These are phyloP conservation scores for Lupinus albus DNA, from an alignment of 306 rosid genomes.

Conservation along the genomic window DNA sequence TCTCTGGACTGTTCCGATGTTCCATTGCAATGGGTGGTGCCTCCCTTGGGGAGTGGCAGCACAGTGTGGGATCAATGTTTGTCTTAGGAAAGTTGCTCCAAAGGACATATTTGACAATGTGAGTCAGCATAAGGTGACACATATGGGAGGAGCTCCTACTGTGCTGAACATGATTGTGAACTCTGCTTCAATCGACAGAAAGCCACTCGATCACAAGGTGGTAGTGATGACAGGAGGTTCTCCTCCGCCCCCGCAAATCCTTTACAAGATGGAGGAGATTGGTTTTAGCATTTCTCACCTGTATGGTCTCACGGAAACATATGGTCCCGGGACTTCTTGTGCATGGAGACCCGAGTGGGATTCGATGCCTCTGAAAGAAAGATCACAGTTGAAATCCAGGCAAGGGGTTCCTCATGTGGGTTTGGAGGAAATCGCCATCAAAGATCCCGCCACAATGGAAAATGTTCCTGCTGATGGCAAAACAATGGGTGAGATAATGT, in stretches of 20 bases:
- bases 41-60: conserved; percentile 85
- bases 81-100: conserved; percentile 67
- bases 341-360: conserved; percentile 84
- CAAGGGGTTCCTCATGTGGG: conserved; percentile 76
- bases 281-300: conserved; percentile 73
- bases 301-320: conserved; percentile 84
- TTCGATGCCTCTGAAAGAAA: conserved; percentile 49
- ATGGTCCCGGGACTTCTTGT: conserved; percentile 75
- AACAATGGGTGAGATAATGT: conserved; percentile 80
- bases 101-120: conserved; percentile 61
- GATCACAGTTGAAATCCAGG: conserved; percentile 57
- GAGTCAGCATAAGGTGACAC: conserved; percentile 63
- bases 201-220: conserved; percentile 62
- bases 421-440: conserved; percentile 64
- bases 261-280: conserved; percentile 73
- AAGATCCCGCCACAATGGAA: conserved; percentile 69
- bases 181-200: conserved; percentile 49
- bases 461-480: conserved; percentile 70
- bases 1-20: conserved; percentile 89
- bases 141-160: conserved; percentile 84
- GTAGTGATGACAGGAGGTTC: conserved; percentile 70
- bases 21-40: conserved; percentile 94
- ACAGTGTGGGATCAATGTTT: conserved; percentile 72
- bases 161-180: conserved; percentile 83
- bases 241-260: conserved; percentile 73